phyloP scores from a whole-genome alignment of 2,329 filamentous ascomycete genomes.

The Laburnicola sp. region DNA sequence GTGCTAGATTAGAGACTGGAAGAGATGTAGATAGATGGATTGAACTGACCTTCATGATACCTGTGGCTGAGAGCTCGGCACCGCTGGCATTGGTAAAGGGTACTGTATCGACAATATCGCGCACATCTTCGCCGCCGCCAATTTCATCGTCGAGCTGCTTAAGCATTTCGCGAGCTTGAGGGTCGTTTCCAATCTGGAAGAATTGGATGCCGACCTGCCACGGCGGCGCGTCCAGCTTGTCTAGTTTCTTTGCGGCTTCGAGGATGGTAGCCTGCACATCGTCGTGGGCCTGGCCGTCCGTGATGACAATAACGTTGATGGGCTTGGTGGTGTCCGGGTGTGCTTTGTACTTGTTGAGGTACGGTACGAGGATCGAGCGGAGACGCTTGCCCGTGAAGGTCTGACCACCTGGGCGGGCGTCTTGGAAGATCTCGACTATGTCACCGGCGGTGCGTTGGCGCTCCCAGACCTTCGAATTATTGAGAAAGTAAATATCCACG shows the following conservation, averaged over 20 bases:
- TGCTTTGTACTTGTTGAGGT: constrained; percentile 61
- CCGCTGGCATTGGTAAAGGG: constrained; percentile 64
- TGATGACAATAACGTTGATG: constrained; percentile 90
- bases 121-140: constrained; percentile 57
- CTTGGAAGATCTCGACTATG: constrained; percentile 71
- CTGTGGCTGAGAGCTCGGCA: constrained; percentile 65
- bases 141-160: constrained; percentile 73
- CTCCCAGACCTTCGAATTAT: constrained; percentile 66
- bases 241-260: constrained; percentile 68
- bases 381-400: constrained; percentile 78
- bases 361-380: constrained; percentile 71
- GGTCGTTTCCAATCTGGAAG: constrained; percentile 85
- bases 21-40: neutral
- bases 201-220: constrained; percentile 94
- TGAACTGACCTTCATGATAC: constrained; percentile 66
- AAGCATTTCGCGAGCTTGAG: constrained; percentile 65
- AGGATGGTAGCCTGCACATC: constrained; percentile 72
- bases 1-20: neutral
- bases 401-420: constrained; percentile 63
- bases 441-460: constrained; percentile 62
- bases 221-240: constrained; percentile 67
- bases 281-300: constrained; percentile 81
- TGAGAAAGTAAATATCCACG: constrained; percentile 90
- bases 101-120: constrained; percentile 92
- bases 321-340: constrained; percentile 65